A percentile compares a stretch with the other conserved stretches of the same genome.
phyloP scores from a whole-genome alignment of 2,329 filamentous ascomycete species.

The Aspergillus sp. region DNA sequence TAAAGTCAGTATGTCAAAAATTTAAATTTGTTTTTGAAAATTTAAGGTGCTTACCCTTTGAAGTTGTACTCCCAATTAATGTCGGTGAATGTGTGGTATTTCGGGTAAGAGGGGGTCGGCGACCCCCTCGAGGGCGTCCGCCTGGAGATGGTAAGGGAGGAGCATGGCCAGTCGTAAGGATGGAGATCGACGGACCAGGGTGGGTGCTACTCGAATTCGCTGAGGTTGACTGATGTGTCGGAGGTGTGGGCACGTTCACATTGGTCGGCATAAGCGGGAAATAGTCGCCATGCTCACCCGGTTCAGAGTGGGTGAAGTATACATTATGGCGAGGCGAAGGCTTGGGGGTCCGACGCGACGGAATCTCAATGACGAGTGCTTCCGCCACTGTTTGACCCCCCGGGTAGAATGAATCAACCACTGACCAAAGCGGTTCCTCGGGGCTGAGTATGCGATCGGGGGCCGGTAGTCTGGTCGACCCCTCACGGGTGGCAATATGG shows the following conservation, averaged over 20 bases:
- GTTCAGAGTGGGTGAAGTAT: constrained; percentile 58
- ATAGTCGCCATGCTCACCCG: constrained; percentile 74
- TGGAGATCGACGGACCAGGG: constrained; percentile 69
- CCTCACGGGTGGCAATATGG: constrained; percentile 71
- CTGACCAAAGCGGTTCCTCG: constrained; percentile 77
- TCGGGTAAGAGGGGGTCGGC: constrained; percentile 60
- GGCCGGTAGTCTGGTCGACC: constrained; percentile 43
- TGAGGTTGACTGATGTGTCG: constrained; percentile 43
- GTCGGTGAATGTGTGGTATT: constrained; percentile 83
- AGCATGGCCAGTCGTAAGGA: constrained; percentile 76
- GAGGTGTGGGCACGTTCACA: constrained; percentile 39
- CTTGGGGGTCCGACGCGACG: constrained; percentile 71
- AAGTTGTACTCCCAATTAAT: constrained; percentile 52
- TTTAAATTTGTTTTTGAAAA: neutral
- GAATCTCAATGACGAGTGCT: constrained; percentile 86
- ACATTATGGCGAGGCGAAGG: constrained; percentile 66
- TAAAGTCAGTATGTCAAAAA: constrained; percentile 11
- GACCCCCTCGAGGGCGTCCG: constrained; percentile 54
- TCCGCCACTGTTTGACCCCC: constrained; percentile 86
- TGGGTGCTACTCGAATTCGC: constrained; percentile 41
- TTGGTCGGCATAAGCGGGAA: constrained; percentile 69
- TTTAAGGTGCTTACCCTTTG: too few species aligned
- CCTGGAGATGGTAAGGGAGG: constrained; percentile 82
- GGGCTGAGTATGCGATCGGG: constrained; percentile 73
- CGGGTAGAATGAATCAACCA: constrained; percentile 79